These are phyloP conservation scores for Globisporangium mamillatum DNA, from an alignment of 352 stramenopile species.

Conservation along the genomic window DNA sequence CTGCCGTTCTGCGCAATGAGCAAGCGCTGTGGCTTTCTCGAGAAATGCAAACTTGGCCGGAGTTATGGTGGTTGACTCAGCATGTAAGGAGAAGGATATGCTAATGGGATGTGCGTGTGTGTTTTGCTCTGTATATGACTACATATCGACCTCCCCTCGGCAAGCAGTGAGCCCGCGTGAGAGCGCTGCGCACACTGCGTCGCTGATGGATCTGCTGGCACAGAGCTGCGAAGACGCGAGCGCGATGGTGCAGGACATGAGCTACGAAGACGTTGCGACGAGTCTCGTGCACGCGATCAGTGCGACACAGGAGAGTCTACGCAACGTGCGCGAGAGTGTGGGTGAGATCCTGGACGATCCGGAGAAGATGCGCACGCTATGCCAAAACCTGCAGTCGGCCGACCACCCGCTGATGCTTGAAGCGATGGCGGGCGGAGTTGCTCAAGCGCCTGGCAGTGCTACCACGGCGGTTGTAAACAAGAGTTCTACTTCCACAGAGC, in stretches of 20 bases:
- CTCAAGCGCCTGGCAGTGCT: background rate
- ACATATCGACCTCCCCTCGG: background rate
- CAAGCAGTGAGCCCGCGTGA: background rate
- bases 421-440: background rate
- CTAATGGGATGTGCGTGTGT: background rate
- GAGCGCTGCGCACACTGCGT: constrained; percentile 31
- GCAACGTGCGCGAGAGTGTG: constrained; percentile 53
- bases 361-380: constrained; percentile 55
- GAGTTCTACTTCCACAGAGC: constrained; percentile 9
- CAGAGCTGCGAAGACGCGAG: constrained; percentile 64
- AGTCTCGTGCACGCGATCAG: constrained; percentile 51
- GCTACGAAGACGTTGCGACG: constrained; percentile 47
- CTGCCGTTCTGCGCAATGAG: background rate
- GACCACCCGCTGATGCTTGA: constrained; percentile 40
- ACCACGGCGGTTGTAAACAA: background rate
- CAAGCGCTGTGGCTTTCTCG: background rate
- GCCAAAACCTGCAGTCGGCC: constrained; percentile 47
- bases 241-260: constrained; percentile 46
- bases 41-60: background rate
- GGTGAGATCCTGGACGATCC: constrained; percentile 59
- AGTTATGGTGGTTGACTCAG: background rate
- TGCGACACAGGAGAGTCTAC: constrained; percentile 62
- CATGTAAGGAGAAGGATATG: background rate
- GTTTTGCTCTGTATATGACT: background rate
- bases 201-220: constrained; percentile 63